These are phyloP conservation scores for Trichoderma sp. DNA, from an alignment of 2,329 filamentous ascomycete species.

Conservation along the genomic window DNA sequence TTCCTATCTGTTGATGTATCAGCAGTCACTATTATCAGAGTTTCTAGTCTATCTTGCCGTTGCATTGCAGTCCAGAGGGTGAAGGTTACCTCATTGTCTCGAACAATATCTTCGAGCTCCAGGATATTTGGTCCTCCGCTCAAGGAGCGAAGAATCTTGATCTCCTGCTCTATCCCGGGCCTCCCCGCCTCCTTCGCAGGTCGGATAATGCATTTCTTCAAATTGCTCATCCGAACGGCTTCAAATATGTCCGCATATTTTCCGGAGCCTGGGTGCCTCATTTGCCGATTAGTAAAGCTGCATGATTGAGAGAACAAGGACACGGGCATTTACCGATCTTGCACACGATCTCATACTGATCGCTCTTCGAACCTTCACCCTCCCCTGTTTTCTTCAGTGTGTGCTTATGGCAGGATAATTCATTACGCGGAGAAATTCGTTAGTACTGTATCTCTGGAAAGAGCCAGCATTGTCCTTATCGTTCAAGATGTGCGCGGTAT, in stretches of 20 bases:
- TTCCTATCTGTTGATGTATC: slow-evolving; percentile 75
- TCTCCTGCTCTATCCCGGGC: slow-evolving; percentile 99
- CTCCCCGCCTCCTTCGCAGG: slow-evolving; percentile 99
- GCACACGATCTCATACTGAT: slow-evolving; percentile 98
- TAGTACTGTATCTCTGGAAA: not conserved
- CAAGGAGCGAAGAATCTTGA: slow-evolving; percentile 98
- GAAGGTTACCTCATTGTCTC: slow-evolving; percentile 76
- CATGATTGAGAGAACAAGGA: not conserved
- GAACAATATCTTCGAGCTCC: slow-evolving; percentile 89
- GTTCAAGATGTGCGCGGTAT: not conserved
- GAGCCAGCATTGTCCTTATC: not conserved
- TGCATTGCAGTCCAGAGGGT: not conserved
- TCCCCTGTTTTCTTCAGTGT: not conserved
- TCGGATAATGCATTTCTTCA: slow-evolving; percentile 99
- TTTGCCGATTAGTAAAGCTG: slow-evolving; percentile 34
- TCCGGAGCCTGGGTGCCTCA: slow-evolving; percentile 69
- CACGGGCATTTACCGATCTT: slow-evolving; percentile 75
- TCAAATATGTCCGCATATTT: slow-evolving; percentile 99
- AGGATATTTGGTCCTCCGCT: slow-evolving; percentile 96
- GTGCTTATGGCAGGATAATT: not conserved
- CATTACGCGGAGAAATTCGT: no score
- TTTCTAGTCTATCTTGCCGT: not conserved
- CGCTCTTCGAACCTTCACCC: slow-evolving; percentile 41
- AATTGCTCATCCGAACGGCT: slow-evolving; percentile 98
- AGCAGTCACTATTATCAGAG: not conserved